phyloP scores from a whole-genome alignment of 2,329 filamentous ascomycete genomes.

The Colletotrichum lupini region DNA sequence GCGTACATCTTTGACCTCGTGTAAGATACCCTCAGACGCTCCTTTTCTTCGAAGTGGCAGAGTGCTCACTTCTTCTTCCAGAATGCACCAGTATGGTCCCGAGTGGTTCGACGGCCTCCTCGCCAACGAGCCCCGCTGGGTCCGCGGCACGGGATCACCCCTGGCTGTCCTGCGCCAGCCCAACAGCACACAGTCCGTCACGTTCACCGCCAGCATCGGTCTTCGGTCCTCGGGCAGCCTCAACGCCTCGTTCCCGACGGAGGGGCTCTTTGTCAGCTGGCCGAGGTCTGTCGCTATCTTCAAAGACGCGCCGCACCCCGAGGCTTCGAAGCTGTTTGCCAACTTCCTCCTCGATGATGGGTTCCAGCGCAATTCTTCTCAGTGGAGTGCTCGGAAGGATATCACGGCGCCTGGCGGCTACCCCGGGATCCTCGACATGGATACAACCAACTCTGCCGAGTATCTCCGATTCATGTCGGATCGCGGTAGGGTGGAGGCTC shows the following conservation, averaged over 20 bases:
- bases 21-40: conserved; percentile 38
- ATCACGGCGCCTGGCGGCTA: conserved; percentile 42
- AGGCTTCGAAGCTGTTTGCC: conserved; percentile 62
- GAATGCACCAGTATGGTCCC: conserved; percentile 52
- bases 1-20: conserved; percentile 61
- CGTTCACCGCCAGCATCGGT: conserved; percentile 45
- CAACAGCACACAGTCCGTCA: conserved; percentile 43
- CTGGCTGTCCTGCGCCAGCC: conserved; percentile 45
- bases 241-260: conserved; percentile 44
- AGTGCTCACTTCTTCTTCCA: conserved; percentile 25
- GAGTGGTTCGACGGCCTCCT: conserved; percentile 60
- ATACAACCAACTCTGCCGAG: conserved; percentile 47
- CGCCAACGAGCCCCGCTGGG: conserved; percentile 62
- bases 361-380: conserved; percentile 4
- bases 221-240: conserved; percentile 36
- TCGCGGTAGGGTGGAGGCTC: conserved; percentile 51
- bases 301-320: conserved; percentile 58
- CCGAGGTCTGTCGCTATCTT: conserved; percentile 60
- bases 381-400: conserved; percentile 51
- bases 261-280: conserved; percentile 59
- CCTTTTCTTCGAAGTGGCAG: no score
- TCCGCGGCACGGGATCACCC: conserved; percentile 61
- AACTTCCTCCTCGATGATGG: conserved; percentile 49
- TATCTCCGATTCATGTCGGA: conserved; percentile 56
- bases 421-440: conserved; percentile 42